Base-by-base conservation (phyloP, 2,329 filamentous ascomycete species). In the Stemphylium vesicarium region DNA sequence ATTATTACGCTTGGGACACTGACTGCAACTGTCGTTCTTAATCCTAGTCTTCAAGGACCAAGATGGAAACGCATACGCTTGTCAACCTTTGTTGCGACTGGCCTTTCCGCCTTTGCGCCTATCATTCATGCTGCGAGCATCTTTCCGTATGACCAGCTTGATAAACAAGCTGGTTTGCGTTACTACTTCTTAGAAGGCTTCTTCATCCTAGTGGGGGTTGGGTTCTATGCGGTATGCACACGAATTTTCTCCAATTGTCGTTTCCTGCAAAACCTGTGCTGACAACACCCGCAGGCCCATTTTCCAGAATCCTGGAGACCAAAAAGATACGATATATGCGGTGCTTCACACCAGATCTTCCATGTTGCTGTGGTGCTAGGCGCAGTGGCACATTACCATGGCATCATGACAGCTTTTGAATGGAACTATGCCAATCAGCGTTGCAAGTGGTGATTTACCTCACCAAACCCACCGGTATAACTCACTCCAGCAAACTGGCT, bases 271-370 rank as follows among this genome's bases (percentile, higher is more conserved):
- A 4, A 80, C 97, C 36, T 97, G 97, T 74, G 93, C n/a, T 54
- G n/a, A 54, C 26, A 7, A 0, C 91, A 10, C 87, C 84, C 50
- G 88, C 92, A 37, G 88, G 45, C 38, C 11, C 48, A 52, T 31
- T 56, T 93, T 78, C 94, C 94, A 0, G 94, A 98, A 78, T 82
- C 90, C 54, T 85, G 83, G 65, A 83, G 79, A 41, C 94, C 94
- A 0, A 90, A 91, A 1, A 80, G 75, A 10, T 96, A 94, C 70
- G 95, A 98, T 75, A 89, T 96, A 44, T 90, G 90, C 84, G 93
- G 94, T 72, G 46, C 51, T 11, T 96, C 92, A 15, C 94, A 98
- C 75, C 94, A 98, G 78, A 89, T 98, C 60, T 98, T 98, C 75
- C 94, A 98, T 78, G 79, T 96, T 35, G 84, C 93, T 59, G 92